Evolutionary conservation across 305 asterid genomes (phyloP).

Genomic region (Fraxinus velutina): DNA sequence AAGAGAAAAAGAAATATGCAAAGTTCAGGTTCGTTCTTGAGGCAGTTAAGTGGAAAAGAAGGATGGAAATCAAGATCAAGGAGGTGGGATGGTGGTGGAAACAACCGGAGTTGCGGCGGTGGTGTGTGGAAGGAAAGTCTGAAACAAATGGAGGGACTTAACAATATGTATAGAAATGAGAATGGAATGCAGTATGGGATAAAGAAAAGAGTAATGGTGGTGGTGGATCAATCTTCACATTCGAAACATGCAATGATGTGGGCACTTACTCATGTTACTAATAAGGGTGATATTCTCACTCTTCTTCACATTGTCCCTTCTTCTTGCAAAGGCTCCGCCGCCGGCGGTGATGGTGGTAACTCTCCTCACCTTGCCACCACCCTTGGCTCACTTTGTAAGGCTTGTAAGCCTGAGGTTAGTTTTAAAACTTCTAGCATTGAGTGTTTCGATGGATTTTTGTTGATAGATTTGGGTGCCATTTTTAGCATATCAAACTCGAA

Average conservation of each 20-base stretch:
- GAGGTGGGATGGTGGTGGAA: slow-evolving; percentile 44
- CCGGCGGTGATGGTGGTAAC: neutral
- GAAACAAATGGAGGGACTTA: slow-evolving; percentile 55
- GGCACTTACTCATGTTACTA: slow-evolving; percentile 84
- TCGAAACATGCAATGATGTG: slow-evolving; percentile 90
- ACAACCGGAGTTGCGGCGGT: slow-evolving; percentile 15
- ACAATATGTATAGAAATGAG: slow-evolving; percentile 34
- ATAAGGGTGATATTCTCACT: slow-evolving; percentile 73
- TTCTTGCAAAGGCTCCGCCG: slow-evolving; percentile 26
- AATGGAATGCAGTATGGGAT: slow-evolving; percentile 38
- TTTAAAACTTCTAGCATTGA: neutral
- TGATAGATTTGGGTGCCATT: neutral
- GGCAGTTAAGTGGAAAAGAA: slow-evolving; percentile 72
- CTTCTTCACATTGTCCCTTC: slow-evolving; percentile 60
- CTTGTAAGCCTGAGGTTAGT: slow-evolving; percentile 78
- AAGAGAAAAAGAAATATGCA: slow-evolving; percentile 33
- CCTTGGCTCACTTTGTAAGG: slow-evolving; percentile 80
- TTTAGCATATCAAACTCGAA: neutral
- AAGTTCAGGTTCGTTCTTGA: slow-evolving; percentile 52
- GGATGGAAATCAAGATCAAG: slow-evolving; percentile 55
- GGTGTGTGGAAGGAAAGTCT: slow-evolving; percentile 14
- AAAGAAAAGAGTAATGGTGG: slow-evolving; percentile 86
- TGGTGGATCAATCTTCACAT: slow-evolving; percentile 68
- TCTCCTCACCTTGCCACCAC: slow-evolving; percentile 57
- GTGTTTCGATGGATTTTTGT: neutral